These are phyloP conservation scores for Pholiota molesta DNA, from an alignment of 768 basidiomycete genomes.

Conservation along the genomic window DNA sequence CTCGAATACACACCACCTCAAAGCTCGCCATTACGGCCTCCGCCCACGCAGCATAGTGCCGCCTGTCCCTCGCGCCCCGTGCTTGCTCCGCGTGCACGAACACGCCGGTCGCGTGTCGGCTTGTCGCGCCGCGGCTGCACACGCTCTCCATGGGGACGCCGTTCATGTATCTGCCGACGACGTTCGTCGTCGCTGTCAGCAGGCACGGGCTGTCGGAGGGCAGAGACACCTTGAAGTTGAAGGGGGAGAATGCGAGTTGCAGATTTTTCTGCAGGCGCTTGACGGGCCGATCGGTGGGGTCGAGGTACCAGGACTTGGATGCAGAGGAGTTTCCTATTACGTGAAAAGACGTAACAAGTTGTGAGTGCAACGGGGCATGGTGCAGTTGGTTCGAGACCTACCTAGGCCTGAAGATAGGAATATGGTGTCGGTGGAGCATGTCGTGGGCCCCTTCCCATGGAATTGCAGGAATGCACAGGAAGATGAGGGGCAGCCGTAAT, in stretches of 20 bases:
- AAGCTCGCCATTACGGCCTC: slow-evolving; percentile 37
- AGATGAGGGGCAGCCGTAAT: slow-evolving; percentile 38
- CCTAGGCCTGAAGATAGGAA: slow-evolving; percentile 52
- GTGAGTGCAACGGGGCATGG: background rate
- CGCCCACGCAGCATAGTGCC: slow-evolving; percentile 36
- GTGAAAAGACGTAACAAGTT: too few species aligned
- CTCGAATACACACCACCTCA: slow-evolving; percentile 11
- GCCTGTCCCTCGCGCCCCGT: slow-evolving; percentile 19
- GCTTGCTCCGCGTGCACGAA: slow-evolving; percentile 51
- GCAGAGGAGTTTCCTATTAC: slow-evolving; percentile 17
- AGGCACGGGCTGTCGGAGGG: slow-evolving; percentile 43
- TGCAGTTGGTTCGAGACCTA: slow-evolving; percentile 21
- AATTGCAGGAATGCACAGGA: slow-evolving; percentile 51
- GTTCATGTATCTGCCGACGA: slow-evolving; percentile 49
- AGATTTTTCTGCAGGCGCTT: slow-evolving; percentile 38
- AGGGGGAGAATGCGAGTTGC: slow-evolving; percentile 33
- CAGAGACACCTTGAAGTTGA: slow-evolving; percentile 37
- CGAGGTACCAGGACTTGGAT: slow-evolving; percentile 42
- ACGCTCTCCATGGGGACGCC: slow-evolving; percentile 31
- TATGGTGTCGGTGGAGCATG: slow-evolving; percentile 41
- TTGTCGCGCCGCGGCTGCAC: slow-evolving; percentile 30
- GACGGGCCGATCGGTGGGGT: slow-evolving; percentile 33
- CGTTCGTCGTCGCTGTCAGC: slow-evolving; percentile 47
- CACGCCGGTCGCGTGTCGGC: slow-evolving; percentile 31
- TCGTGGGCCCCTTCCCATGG: slow-evolving; percentile 44